Conservation (phyloP, 768 basidiomycete species). For the Rhodotorula kratochvilovae region DNA sequence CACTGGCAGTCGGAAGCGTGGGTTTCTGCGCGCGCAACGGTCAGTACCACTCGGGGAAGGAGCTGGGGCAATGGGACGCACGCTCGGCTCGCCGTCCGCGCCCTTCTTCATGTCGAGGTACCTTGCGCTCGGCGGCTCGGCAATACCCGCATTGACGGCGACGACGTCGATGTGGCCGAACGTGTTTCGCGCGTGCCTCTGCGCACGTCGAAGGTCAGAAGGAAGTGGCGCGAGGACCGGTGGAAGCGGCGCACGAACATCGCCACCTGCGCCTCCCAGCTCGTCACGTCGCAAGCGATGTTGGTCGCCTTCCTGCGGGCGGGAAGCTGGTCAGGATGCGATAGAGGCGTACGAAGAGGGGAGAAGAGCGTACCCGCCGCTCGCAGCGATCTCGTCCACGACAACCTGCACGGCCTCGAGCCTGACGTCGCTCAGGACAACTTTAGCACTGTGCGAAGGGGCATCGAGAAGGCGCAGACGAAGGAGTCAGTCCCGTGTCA, state of each 20-base stretch:
- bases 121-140: conserved; percentile 46
- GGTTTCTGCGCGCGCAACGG: conserved; percentile 47
- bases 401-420: neutral
- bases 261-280: conserved; percentile 27
- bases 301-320: conserved; percentile 6
- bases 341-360: no score
- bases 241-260: conserved; percentile 20
- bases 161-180: conserved; percentile 43
- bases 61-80: neutral
- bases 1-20: conserved; percentile 52
- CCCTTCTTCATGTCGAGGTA: conserved; percentile 24
- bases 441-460: conserved; percentile 14
- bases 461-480: neutral
- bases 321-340: no score
- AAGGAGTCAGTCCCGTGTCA: neutral
- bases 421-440: conserved; percentile 16
- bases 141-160: conserved; percentile 51
- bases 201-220: neutral
- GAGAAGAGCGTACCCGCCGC: conserved; percentile 11
- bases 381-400: conserved; percentile 14
- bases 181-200: conserved; percentile 20
- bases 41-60: neutral
- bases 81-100: conserved; percentile 49
- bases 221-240: neutral
- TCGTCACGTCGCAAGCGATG: conserved; percentile 12